Evolutionary conservation across 139 green algal genomes (phyloP), one percentile per base, ranked within the genome.

Genomic region (Volvox reticuliferus): DNA sequence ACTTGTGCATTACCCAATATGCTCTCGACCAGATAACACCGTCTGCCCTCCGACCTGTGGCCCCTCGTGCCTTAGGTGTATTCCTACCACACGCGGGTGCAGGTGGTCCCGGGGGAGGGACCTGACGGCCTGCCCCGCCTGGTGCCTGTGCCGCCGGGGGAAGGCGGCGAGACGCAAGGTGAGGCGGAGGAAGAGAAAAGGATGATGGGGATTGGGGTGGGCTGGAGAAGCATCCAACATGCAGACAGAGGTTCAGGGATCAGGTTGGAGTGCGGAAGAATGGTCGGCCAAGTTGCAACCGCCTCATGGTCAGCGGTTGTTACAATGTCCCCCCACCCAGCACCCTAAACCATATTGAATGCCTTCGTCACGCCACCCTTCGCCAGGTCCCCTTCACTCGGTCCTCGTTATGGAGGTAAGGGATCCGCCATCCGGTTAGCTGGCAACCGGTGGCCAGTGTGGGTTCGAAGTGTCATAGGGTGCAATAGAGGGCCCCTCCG

Each of bases 341-440:
- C 44, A 55, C 44, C 44, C 44, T 55, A 14, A 55, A 5, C 44
- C 5, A 14, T 5, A 55, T 55, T 55, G 44, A 55, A 55, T 9
- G 44, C 44, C 44, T 9, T 28, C 16, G 9, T 12, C 65, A 2
- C 65, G 21, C 65, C 65, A 28, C 65, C 65, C 65, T 28, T 73
- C 65, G 65, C 26, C 81, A 76, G 81, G 82, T n/a, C 82, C 82
- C 19, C 82, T 87, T 12, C 82, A 87, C 30, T 62, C 62, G 30
- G 82, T 87, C 13, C 62, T 87, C 16, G 44, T 87, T 30, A 77
- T 87, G 82, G 82, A 87, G 80, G 80, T 86, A 30, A 86, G 80
- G 30, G 18, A 1, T 24, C 65, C 2, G 9, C 44, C 44, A 55
- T 55, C 44, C 44, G 44, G 5, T 55, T 55, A 55, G 5, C 5